Conservation (phyloP, 345 rosid species). For the Gossypium longicalyx region DNA sequence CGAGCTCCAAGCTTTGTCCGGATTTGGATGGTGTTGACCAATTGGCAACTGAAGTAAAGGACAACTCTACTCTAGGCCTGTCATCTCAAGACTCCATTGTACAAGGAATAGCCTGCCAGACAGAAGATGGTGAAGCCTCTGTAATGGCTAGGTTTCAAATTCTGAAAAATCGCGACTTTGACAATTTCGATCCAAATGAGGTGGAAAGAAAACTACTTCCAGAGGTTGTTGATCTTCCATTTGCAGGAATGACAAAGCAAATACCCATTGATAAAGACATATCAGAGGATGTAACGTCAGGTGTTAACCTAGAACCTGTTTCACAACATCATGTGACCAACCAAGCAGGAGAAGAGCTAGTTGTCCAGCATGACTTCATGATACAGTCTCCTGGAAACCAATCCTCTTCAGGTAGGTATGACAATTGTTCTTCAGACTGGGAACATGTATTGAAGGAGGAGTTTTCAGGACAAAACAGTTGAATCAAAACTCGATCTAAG, state of each 20-base stretch:
- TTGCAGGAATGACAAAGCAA: constrained; percentile 18
- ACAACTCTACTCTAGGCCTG: background rate
- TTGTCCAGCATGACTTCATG: constrained; percentile 19
- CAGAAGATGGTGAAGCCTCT: constrained; percentile 26
- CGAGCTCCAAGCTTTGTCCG: constrained; percentile 17
- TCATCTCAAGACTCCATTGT: constrained; percentile 14
- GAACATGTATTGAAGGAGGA: constrained; percentile 67
- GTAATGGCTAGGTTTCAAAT: constrained; percentile 41
- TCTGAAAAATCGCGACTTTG: constrained; percentile 30
- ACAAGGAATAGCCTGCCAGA: background rate
- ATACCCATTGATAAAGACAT: background rate
- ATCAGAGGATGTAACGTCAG: constrained; percentile 7
- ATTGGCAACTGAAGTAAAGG: constrained; percentile 25
- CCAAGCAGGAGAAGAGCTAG: constrained; percentile 13
- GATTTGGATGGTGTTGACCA: constrained; percentile 22
- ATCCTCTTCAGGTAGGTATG: constrained; percentile 27
- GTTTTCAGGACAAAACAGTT: constrained; percentile 28
- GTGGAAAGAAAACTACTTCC: constrained; percentile 18
- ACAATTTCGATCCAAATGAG: constrained; percentile 18
- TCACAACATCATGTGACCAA: background rate
- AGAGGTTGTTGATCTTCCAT: constrained; percentile 17
- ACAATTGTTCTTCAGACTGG: constrained; percentile 61
- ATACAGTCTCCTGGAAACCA: constrained; percentile 22
- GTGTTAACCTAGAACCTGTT: constrained; percentile 11
- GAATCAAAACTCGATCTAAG: constrained; percentile 10